Conservation (phyloP, 1,284 basidiomycete species). For the Schizophyllum amplum region DNA sequence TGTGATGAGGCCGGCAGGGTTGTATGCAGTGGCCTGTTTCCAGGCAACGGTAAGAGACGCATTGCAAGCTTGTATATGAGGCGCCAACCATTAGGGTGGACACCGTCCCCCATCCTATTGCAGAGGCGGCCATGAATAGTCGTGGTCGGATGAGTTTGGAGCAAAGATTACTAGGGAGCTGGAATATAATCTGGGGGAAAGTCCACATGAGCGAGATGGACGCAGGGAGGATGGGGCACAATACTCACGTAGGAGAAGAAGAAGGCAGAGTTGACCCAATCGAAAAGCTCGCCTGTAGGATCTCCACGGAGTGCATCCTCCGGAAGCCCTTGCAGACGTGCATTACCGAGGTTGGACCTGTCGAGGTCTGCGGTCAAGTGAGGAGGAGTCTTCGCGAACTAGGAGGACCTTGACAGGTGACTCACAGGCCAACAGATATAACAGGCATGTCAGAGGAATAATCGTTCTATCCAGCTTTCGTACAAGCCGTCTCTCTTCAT, state of each 20-base stretch:
- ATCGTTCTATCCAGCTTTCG: constrained; percentile 62
- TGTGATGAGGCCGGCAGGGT: constrained; percentile 49
- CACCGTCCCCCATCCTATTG: constrained; percentile 62
- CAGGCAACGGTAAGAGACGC: background rate
- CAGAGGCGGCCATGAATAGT: constrained; percentile 56
- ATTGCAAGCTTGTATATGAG: background rate
- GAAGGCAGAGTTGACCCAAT: constrained; percentile 70
- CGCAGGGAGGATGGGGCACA: background rate
- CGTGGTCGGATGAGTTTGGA: constrained; percentile 64
- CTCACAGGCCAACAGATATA: constrained; percentile 72
- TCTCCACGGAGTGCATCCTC: constrained; percentile 59
- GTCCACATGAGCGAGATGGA: constrained; percentile 1
- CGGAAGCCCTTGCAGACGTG: constrained; percentile 61
- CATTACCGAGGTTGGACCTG: constrained; percentile 70
- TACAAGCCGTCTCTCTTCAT: constrained; percentile 50
- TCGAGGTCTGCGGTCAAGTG: constrained; percentile 45
- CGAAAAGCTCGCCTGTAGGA: constrained; percentile 54
- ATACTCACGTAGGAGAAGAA: constrained; percentile 64
- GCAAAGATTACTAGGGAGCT: constrained; percentile 58
- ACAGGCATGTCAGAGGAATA: constrained; percentile 59
- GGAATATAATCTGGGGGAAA: constrained; percentile 49
- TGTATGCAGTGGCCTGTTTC: constrained; percentile 46
- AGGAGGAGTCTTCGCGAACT: too few relatives aligned
- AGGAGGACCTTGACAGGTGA: constrained; percentile 12
- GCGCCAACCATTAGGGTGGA: constrained; percentile 58